A percentile compares a stretch with the other conserved stretches of the same genome.
Conservation (phyloP, 2,329 filamentous ascomycete genomes). For the Phialophora expanda region DNA sequence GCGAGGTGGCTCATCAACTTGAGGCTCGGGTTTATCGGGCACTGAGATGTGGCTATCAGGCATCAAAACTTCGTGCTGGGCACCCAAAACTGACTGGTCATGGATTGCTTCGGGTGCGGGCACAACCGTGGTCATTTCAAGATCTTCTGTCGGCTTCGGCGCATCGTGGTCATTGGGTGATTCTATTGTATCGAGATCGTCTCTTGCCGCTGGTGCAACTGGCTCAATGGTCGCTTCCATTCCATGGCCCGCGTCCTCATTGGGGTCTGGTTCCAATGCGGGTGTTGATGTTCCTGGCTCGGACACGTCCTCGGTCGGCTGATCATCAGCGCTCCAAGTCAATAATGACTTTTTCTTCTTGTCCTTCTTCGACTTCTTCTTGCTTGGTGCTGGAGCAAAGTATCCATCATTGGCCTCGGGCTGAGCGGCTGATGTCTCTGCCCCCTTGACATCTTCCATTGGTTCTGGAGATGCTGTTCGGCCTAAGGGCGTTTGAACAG, state of each 20-base stretch:
- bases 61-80: not conserved
- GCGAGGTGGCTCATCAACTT: not conserved
- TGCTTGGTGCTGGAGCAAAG: conserved; percentile 38
- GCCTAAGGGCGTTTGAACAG: conserved; percentile 13
- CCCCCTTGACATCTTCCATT: conserved; percentile 9
- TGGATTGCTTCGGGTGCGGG: not conserved
- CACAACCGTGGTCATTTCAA: not conserved
- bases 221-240: not conserved
- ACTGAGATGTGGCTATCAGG: not conserved
- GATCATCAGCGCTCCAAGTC: conserved; percentile 18
- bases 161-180: not conserved
- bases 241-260: too few species aligned
- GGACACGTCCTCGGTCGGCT: conserved; percentile 12
- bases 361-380: conserved; percentile 41
- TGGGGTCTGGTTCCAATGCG: not conserved
- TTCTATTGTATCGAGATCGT: not conserved
- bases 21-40: not conserved
- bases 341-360: conserved; percentile 29
- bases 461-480: conserved; percentile 9
- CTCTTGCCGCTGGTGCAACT: not conserved
- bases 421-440: not conserved
- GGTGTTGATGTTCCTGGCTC: conserved; percentile 3
- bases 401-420: conserved; percentile 7
- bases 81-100: not conserved
- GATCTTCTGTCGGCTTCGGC: not conserved